These are phyloP conservation scores for Monosporozyma aerobia DNA, from an alignment of 805 yeast species.

Conservation along the genomic window DNA sequence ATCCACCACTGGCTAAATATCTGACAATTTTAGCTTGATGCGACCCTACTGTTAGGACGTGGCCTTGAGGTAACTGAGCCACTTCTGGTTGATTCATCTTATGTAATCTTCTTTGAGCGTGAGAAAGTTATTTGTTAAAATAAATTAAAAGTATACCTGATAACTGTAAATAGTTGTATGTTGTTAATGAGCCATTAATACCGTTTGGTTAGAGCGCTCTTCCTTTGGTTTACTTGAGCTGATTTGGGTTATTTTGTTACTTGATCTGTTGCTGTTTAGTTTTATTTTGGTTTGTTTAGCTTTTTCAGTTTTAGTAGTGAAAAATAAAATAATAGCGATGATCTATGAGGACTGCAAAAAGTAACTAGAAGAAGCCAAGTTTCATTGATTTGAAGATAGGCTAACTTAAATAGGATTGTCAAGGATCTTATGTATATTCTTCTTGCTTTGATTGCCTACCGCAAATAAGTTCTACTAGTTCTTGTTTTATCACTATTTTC, in stretches of 20 bases:
- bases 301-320: not conserved
- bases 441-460: too few relatives aligned
- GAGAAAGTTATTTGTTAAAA: not conserved
- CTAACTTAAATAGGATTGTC: too few relatives aligned
- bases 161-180: not conserved
- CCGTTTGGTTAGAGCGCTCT: not conserved
- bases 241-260: not conserved
- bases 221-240: not conserved
- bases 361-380: too few relatives aligned
- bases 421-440: too few relatives aligned
- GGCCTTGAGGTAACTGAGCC: constrained; percentile 66
- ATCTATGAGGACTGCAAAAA: too few relatives aligned
- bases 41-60: constrained; percentile 71
- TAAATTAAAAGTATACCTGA: not conserved
- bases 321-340: not conserved
- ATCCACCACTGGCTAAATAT: constrained; percentile 86
- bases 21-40: constrained; percentile 60
- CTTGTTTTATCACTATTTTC: too few relatives aligned
- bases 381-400: too few relatives aligned
- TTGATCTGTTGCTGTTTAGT: too few relatives aligned
- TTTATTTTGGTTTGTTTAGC: not conserved
- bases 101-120: not conserved
- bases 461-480: too few relatives aligned
- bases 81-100: constrained; percentile 3
- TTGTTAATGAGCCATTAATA: not conserved